phyloP scores from a whole-genome alignment of 345 rosid species.

The Adansonia digitata region DNA sequence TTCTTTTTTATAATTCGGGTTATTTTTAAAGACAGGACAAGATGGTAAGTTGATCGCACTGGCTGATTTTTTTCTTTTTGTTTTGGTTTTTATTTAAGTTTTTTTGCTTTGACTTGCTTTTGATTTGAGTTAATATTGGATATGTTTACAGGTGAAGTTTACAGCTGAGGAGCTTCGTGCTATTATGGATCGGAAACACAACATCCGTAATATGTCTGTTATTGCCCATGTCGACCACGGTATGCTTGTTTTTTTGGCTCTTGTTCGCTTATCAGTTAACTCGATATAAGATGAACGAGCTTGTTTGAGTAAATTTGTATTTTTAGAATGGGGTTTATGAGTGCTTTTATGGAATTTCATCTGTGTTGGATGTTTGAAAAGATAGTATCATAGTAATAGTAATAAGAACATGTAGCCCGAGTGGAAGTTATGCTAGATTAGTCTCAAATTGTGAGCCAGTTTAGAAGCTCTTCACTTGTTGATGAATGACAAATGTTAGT shows the following conservation, averaged over 20 bases:
- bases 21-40: not conserved
- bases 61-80: not conserved
- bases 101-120: not conserved
- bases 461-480: constrained; percentile 17
- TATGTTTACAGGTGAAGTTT: constrained; percentile 45
- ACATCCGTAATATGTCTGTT: constrained; percentile 71
- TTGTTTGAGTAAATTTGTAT: not conserved
- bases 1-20: not conserved
- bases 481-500: constrained; percentile 4
- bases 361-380: not conserved
- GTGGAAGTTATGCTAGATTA: not conserved
- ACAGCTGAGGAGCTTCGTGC: constrained; percentile 54
- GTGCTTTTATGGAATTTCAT: not conserved
- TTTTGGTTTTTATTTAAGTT: not conserved
- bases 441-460: not conserved
- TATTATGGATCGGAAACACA: constrained; percentile 65
- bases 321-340: not conserved
- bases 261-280: not conserved
- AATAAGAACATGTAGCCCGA: not conserved
- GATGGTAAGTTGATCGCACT: constrained; percentile 2
- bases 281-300: not conserved
- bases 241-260: not conserved
- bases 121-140: not conserved
- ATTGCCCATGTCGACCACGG: constrained; percentile 73
- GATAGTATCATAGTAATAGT: not conserved